Base-by-base conservation (phyloP, 2,329 filamentous ascomycete species). In the Madurella mycetomatis region DNA sequence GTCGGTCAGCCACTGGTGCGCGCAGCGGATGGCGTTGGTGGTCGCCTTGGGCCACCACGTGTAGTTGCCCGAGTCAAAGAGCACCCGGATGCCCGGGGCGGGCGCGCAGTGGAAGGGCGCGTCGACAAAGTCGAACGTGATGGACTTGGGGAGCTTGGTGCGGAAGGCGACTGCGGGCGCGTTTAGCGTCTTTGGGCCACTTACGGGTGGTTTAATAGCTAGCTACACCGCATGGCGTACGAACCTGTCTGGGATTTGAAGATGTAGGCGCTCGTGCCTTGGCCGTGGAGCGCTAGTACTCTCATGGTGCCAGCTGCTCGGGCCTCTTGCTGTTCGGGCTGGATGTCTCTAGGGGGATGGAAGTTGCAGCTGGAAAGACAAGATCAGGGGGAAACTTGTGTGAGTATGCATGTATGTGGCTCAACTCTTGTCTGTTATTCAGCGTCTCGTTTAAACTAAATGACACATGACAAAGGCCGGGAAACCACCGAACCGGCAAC, bases 211-310 rank as follows among this genome's bases (percentile, higher is more conserved):
- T 25, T 25, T 25, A 25, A 25, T 4, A 25, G 7, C 25, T 3
- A 25, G 7, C 25, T 25, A 25, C 25, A 25, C 25, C 7, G 25
- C 25, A 7, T n/a, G 25, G 31, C 34, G 13, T 49, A 62, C 64
- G 25, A 16, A 70, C 70, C 66, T 17, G 70, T 70, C 51, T 73
- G 70, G 11, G 68, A 66, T 52, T 62, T 63, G 54, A 73, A 69
- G 47, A 72, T 72, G 17, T 61, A 55, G 57, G 58, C 70, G 56
- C 69, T 71, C 19, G 70, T 71, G 57, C 70, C 70, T 40, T 65
- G 65, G 39, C 70, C 70, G 57, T 73, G 70, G 5, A 73, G 68
- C 55, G 67, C 67, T 42, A 73, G 70, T 32, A 72, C 55, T 45
- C 59, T 66, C 65, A 71, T 71, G 12, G 48, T 62, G 16, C 43